Conservation (phyloP, 2,329 filamentous ascomycete species). For the Colletotrichum orchidophilum region DNA sequence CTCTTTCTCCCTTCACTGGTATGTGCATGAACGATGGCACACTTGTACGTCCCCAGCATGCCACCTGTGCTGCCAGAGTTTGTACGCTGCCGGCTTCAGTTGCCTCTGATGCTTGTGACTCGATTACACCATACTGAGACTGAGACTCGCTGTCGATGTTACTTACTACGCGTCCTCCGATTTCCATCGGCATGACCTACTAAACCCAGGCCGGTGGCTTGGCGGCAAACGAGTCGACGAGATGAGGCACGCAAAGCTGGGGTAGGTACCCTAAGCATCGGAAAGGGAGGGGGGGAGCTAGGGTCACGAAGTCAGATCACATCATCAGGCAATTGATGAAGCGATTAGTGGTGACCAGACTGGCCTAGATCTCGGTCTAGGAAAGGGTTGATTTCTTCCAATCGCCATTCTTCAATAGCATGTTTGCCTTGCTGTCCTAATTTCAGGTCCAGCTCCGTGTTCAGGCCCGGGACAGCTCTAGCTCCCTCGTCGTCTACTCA, state of each 20-base stretch:
- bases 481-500: conserved; percentile 14
- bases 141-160: neutral
- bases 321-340: conserved; percentile 10
- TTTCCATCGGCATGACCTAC: neutral
- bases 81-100: conserved; percentile 9
- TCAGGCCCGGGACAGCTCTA: conserved; percentile 7
- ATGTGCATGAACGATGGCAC: conserved; percentile 12
- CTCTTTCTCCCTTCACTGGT: neutral
- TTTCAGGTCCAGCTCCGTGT: conserved; percentile 7
- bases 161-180: neutral
- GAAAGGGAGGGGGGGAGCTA: conserved; percentile 4
- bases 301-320: conserved; percentile 2
- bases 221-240: neutral
- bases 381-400: neutral
- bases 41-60: conserved; percentile 1
- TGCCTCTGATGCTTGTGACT: conserved; percentile 3
- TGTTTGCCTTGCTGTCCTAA: conserved; percentile 13
- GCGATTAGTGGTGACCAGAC: neutral
- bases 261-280: conserved; percentile 18
- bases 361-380: conserved; percentile 23
- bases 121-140: neutral
- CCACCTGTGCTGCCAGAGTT: neutral
- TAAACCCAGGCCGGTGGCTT: neutral
- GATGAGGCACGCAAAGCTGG: conserved; percentile 15
- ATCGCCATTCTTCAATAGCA: conserved; percentile 5